A percentile compares a stretch with the other conserved stretches of the same genome.
Evolutionary conservation across 345 rosid genomes (phyloP).

Genomic region (Pugionium cornutum): DNA sequence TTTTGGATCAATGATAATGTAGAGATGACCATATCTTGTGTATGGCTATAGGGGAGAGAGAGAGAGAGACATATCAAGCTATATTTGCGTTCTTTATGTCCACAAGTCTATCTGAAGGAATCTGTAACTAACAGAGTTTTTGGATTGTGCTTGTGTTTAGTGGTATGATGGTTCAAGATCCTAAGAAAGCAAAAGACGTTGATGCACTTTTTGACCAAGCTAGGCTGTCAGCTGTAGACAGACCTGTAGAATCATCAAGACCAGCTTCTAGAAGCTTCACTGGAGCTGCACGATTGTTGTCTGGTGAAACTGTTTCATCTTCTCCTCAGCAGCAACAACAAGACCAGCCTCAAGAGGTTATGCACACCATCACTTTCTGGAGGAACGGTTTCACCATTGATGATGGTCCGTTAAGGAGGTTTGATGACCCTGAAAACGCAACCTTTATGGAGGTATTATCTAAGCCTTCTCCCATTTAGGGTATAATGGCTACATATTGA

Average conservation of each 20-base stretch:
- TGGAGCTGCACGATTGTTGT: slow-evolving; percentile 69
- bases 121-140: background rate
- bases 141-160: slow-evolving; percentile 42
- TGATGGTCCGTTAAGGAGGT: slow-evolving; percentile 76
- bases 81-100: background rate
- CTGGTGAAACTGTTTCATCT: slow-evolving; percentile 68
- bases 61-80: too few relatives aligned
- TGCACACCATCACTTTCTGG: slow-evolving; percentile 80
- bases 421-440: slow-evolving; percentile 81
- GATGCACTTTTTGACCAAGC: slow-evolving; percentile 74
- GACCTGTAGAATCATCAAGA: slow-evolving; percentile 60
- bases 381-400: slow-evolving; percentile 87
- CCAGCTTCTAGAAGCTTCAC: slow-evolving; percentile 68
- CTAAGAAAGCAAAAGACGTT: slow-evolving; percentile 57
- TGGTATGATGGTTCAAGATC: slow-evolving; percentile 94
- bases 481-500: background rate
- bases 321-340: slow-evolving; percentile 55
- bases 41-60: background rate
- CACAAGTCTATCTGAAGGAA: too few relatives aligned
- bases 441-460: slow-evolving; percentile 73
- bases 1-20: too few relatives aligned
- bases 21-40: slow-evolving; percentile 3
- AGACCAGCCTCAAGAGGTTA: slow-evolving; percentile 49
- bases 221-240: slow-evolving; percentile 63
- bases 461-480: background rate